A percentile compares a stretch with the other conserved stretches of the same genome.
These are phyloP conservation scores for Thuja plicata DNA, from an alignment of 83 land plant genomes.

Conservation along the genomic window DNA sequence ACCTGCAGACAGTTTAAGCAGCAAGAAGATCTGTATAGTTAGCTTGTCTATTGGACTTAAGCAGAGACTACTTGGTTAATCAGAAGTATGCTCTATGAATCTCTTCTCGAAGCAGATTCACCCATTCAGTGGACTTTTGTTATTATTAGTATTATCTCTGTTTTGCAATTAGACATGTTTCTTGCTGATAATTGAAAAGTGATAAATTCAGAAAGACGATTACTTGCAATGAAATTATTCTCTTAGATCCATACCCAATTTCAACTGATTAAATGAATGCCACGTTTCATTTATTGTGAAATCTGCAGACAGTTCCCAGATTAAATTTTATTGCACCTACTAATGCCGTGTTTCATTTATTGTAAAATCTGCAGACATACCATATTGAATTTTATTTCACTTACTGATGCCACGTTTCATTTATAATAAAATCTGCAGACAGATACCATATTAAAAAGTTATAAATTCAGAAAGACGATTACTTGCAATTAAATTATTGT, in stretches of 20 bases:
- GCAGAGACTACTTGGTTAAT: not conserved
- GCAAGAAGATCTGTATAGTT: slow-evolving; percentile 39
- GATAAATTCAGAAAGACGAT: not conserved
- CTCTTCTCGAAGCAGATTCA: not conserved
- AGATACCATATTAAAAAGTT: not conserved
- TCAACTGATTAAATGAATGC: not conserved
- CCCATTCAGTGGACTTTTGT: not conserved
- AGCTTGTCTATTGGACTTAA: not conserved
- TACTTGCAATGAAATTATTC: not conserved
- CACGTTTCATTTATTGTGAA: too few species aligned
- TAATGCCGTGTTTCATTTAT: too few species aligned
- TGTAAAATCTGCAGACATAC: too few species aligned
- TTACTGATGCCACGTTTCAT: not conserved
- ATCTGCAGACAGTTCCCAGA: not conserved
- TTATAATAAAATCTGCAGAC: too few species aligned
- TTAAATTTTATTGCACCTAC: not conserved
- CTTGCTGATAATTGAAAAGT: not conserved
- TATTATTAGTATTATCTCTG: not conserved
- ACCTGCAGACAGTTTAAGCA: slow-evolving; percentile 19
- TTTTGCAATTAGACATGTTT: not conserved
- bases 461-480: not conserved
- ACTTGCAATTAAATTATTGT: not conserved
- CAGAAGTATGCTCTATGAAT: not conserved
- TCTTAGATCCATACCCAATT: not conserved
- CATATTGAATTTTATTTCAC: not conserved